phyloP scores from a whole-genome alignment of 164 flowering plant species.

The Vitis cinerea region DNA sequence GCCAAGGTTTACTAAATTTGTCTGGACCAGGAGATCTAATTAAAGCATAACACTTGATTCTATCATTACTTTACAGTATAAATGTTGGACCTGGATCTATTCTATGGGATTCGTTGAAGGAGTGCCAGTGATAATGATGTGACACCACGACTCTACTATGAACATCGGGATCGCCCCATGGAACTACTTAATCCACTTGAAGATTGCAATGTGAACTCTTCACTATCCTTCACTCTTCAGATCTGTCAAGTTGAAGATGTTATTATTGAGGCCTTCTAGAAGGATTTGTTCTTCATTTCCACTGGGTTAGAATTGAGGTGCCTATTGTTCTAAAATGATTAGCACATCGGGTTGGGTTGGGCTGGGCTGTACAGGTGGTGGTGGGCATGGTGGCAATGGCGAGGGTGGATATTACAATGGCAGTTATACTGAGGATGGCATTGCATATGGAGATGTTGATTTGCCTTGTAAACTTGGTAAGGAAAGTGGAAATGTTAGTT shows the following conservation, averaged over 20 bases:
- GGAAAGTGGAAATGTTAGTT: slow-evolving; percentile 82
- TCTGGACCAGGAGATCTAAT: slow-evolving; percentile 62
- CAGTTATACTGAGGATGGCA: slow-evolving; percentile 64
- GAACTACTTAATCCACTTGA: slow-evolving; percentile 95
- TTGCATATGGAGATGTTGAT: slow-evolving; percentile 77
- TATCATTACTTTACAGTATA: slow-evolving; percentile 53
- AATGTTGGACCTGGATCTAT: slow-evolving; percentile 78
- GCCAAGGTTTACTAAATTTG: slow-evolving; percentile 63
- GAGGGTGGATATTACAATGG: slow-evolving; percentile 78
- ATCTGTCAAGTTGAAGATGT: slow-evolving; percentile 91
- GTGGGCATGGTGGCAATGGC: slow-evolving; percentile 97
- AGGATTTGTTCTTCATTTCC: slow-evolving; percentile 92
- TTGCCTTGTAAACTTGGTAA: slow-evolving; percentile 99
- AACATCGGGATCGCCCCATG: slow-evolving; percentile 61
- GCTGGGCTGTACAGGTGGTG: slow-evolving; percentile 89
- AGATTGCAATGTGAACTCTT: slow-evolving; percentile 93
- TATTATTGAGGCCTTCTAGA: slow-evolving; percentile 60
- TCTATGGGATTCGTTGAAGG: slow-evolving; percentile 64
- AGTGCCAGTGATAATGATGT: slow-evolving; percentile 42
- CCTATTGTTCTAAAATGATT: slow-evolving; percentile 60
- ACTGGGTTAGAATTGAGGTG: slow-evolving; percentile 69
- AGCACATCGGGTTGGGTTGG: slow-evolving; percentile 49
- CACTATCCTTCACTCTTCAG: slow-evolving; percentile 89
- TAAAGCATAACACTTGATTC: slow-evolving; percentile 61
- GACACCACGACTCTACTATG: slow-evolving; percentile 72